These are phyloP conservation scores for Hamamelis virginiana DNA, from an alignment of 164 flowering plant species.

Conservation along the genomic window DNA sequence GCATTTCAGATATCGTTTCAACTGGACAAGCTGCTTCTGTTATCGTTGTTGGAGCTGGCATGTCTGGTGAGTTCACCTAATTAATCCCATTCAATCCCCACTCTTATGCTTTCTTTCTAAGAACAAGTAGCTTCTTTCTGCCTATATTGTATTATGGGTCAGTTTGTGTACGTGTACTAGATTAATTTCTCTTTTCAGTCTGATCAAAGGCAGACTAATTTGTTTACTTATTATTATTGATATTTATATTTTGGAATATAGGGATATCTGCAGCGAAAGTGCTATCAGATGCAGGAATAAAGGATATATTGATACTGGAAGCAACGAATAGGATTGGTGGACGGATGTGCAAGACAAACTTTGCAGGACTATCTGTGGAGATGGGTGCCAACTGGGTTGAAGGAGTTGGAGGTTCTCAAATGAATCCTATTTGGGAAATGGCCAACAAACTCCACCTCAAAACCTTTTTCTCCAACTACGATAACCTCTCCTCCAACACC, in stretches of 20 bases:
- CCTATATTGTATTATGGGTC: too few relatives aligned
- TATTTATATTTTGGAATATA: neutral
- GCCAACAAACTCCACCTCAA: slow-evolving; percentile 23
- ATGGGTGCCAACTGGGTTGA: slow-evolving; percentile 50
- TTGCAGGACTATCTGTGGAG: slow-evolving; percentile 39
- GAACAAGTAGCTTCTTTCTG: too few relatives aligned
- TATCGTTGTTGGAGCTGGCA: slow-evolving; percentile 41
- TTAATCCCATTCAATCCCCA: too few relatives aligned
- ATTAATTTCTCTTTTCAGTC: too few relatives aligned
- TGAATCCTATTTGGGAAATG: slow-evolving; percentile 38
- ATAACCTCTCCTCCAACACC: slow-evolving; percentile 18
- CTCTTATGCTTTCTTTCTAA: too few relatives aligned
- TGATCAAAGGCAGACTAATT: too few relatives aligned
- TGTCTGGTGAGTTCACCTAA: slow-evolving; percentile 36
- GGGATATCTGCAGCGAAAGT: slow-evolving; percentile 24
- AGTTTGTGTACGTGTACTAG: too few relatives aligned
- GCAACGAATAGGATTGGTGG: slow-evolving; percentile 39
- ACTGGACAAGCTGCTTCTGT: slow-evolving; percentile 17
- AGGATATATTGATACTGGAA: slow-evolving; percentile 40
- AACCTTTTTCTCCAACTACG: slow-evolving; percentile 17
- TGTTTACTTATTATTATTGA: too few relatives aligned
- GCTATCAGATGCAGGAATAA: slow-evolving; percentile 34
- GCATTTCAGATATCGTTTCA: slow-evolving; percentile 3
- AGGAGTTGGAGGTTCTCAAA: slow-evolving; percentile 31
- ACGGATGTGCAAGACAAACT: slow-evolving; percentile 28